Conservation (phyloP, 371 early-diverging fungal species). For the Rhizopus sp. region DNA sequence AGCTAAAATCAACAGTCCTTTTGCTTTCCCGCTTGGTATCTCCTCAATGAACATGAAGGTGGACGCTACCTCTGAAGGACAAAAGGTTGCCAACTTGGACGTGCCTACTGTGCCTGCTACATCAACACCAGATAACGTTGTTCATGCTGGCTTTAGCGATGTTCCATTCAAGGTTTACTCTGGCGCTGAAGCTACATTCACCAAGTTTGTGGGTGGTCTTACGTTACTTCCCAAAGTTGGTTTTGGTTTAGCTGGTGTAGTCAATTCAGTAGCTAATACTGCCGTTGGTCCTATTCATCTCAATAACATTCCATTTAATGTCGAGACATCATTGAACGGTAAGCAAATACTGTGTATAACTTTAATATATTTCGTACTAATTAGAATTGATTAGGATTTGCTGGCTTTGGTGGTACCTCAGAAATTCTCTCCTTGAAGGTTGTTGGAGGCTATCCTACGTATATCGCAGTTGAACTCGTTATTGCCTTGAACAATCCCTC, state of each 20-base stretch:
- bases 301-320: conserved; percentile 42
- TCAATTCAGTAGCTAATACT: conserved; percentile 48
- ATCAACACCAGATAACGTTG: conserved; percentile 38
- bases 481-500: conserved; percentile 54
- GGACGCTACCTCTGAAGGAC: conserved; percentile 26
- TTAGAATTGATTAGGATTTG: conserved; percentile 22
- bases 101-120: conserved; percentile 47
- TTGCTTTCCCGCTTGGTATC: conserved; percentile 55
- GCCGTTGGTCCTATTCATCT: conserved; percentile 52
- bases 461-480: conserved; percentile 39
- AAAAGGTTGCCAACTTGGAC: conserved; percentile 46
- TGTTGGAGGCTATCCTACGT: conserved; percentile 46
- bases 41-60: conserved; percentile 49
- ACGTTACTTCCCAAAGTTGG: conserved; percentile 33
- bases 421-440: conserved; percentile 44
- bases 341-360: conserved; percentile 24
- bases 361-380: not conserved
- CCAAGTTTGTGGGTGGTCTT: conserved; percentile 45
- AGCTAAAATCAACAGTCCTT: conserved; percentile 53
- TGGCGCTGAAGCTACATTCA: conserved; percentile 34
- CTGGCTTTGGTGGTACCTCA: conserved; percentile 41
- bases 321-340: conserved; percentile 49
- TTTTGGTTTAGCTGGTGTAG: conserved; percentile 50
- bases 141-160: conserved; percentile 39
- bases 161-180: conserved; percentile 43